Evolutionary conservation across 495 filamentous ascomycete species (phyloP), one percentile per base, ranked within the genome.

Genomic region (Collariella sp.): DNA sequence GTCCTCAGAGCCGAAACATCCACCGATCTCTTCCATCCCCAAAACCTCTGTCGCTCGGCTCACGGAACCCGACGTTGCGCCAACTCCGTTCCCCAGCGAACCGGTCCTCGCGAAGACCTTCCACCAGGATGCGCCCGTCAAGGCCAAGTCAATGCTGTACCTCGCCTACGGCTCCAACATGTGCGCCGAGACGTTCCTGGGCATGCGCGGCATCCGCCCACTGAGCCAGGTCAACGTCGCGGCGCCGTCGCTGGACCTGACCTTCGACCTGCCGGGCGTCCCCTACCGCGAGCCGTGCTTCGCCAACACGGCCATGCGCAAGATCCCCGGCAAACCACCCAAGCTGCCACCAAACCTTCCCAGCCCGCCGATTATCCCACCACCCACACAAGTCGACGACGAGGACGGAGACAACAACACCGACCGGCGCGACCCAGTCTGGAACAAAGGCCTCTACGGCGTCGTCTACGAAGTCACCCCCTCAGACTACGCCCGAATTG

Each of bases 111-210:
- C 64, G 24, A 54, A 46, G 10, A 7, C 36, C 15, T 16, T 41
- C 48, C 46, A 44, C 11, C 42, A 36, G 26, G 11, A 53, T 40
- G 54, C 48, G 43, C 54, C 48, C 16, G 23, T 46, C 18, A 46
- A 46, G 6, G 55, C 63, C 15, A 46, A 50, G 13, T 88, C 88
- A 2, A 74, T 95, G 46, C 78, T 95, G 42, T 98, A 97, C 72
- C 81, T 98, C 11, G 93, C 93, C 36, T 98, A 98, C 61, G 93
- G 93, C 57, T 95, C 90, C 46, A 98, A 97, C 66, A 79, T 98
- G 52, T 78, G 72, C 47, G 75, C 83, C 16, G 66, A 84, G 62
- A 89, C 85, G 1, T 96, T 97, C 67, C 77, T 80, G 24, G 87
- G 84, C 43, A 69, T 59, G 29, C 83, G 90, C 12, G 84, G 84